Base-by-base conservation (phyloP, 1,284 basidiomycete species). In the Wallemia mellicola region DNA sequence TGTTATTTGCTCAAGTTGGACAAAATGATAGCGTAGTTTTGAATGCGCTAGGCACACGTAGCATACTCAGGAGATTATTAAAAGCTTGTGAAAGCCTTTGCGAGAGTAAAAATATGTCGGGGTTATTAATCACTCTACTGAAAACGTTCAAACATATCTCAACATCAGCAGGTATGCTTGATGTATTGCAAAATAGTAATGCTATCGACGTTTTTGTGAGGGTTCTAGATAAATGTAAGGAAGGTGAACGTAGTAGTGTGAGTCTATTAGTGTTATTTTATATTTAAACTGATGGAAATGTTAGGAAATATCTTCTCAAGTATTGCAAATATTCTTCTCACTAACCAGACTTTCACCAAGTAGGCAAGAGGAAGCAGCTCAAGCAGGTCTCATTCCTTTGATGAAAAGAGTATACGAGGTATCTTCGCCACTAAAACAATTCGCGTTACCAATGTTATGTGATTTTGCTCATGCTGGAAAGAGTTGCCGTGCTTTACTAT, bases 71-170 rank as follows among this genome's bases (percentile, higher is more conserved):
- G 67, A 87, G 87, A 25, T 67, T 92, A 30, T 71, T 94, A 63
- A 78, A 85, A 56, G 83, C 86, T 17, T 86, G 86, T 68, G 81
- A 87, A 58, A 80, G 83, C 14, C 82, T 86, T 61, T 80, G 38
- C 19, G 38, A 11, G 14, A 11, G 22, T 3, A n/a, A 48, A 11
- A 22, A 48, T 11, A 48, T 48, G 38, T 48, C 38, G 19, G 14
- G 14, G 5, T n/a, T 86, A 63, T 75, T 95, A 22, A 83, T 89
- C 1, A 78, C 82, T 27, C 81, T 91, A 74, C 78, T 96, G 64
- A 95, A 94, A 71, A 86, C 88, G 1, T 80, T 96, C 68, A 95
- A 96, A 68, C 91, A 95, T 67, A 74, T 96, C 1, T 91, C 89
- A 2, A 96, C 94, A 79, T 86, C 83, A 62, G 77, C 88, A 0